phyloP scores from a whole-genome alignment of 2,329 filamentous ascomycete species.

The Lasiodiplodia hormozganensis region DNA sequence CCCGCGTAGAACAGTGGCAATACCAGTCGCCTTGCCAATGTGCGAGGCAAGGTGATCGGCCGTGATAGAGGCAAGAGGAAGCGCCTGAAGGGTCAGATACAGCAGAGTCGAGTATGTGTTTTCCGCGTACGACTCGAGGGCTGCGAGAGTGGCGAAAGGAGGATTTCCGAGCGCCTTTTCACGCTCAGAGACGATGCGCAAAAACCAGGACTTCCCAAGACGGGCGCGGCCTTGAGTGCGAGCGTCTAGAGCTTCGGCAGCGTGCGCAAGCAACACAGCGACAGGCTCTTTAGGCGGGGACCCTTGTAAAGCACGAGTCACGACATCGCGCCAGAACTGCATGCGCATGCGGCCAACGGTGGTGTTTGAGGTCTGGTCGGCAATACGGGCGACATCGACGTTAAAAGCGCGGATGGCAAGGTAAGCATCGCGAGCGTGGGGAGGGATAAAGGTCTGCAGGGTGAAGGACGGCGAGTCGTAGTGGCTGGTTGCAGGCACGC shows the following conservation, averaged over 20 bases:
- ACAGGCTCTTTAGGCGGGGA: slow-evolving; percentile 89
- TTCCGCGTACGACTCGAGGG: slow-evolving; percentile 88
- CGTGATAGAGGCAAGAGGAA: slow-evolving; percentile 81
- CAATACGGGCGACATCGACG: slow-evolving; percentile 86
- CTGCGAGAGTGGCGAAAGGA: slow-evolving; percentile 75
- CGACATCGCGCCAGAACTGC: slow-evolving; percentile 91
- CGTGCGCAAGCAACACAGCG: slow-evolving; percentile 79
- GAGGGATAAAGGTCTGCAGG: slow-evolving; percentile 83
- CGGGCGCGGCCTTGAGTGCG: slow-evolving; percentile 56
- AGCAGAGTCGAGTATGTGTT: slow-evolving; percentile 93
- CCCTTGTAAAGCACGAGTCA: slow-evolving; percentile 78
- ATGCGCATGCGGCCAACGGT: slow-evolving; percentile 87
- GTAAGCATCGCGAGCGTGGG: slow-evolving; percentile 78
- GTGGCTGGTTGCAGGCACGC: slow-evolving; percentile 60
- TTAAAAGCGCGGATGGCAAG: slow-evolving; percentile 92
- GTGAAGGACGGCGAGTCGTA: slow-evolving; percentile 90
- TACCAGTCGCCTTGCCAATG: slow-evolving; percentile 92
- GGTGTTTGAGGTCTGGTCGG: slow-evolving; percentile 87
- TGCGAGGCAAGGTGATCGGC: slow-evolving; percentile 94
- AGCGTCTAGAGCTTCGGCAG: slow-evolving; percentile 64
- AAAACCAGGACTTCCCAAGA: slow-evolving; percentile 64
- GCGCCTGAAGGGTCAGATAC: slow-evolving; percentile 81
- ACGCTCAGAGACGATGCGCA: slow-evolving; percentile 77
- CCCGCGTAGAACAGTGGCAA: slow-evolving; percentile 83
- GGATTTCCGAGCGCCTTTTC: slow-evolving; percentile 84